A percentile compares a stretch with the other conserved stretches of the same genome.
These are phyloP conservation scores for Brassica carinata DNA, from an alignment of 345 rosid genomes.

Conservation along the genomic window DNA sequence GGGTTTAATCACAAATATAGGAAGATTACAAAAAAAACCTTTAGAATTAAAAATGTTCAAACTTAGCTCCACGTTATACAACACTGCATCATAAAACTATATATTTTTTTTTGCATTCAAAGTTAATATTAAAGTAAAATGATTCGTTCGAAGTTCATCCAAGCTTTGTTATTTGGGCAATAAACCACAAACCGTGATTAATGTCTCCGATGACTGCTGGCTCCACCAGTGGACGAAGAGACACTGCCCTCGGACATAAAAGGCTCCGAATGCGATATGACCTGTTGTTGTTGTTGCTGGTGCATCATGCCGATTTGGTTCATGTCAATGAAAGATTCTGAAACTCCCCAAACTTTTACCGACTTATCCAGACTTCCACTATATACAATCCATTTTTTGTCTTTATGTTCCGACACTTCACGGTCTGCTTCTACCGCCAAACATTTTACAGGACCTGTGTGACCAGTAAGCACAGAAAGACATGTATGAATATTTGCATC, in stretches of 20 bases:
- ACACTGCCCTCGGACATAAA: constrained; percentile 43
- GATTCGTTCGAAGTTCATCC: not conserved
- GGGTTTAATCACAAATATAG: constrained; percentile 5
- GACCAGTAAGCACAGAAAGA: constrained; percentile 85
- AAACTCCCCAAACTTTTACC: constrained; percentile 90
- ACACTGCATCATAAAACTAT: constrained; percentile 12
- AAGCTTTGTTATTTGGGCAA: not conserved
- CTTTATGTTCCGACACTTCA: constrained; percentile 46
- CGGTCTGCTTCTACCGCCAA: constrained; percentile 74
- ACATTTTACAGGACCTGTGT: constrained; percentile 89
- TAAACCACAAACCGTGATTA: constrained; percentile 23
- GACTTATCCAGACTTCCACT: constrained; percentile 96
- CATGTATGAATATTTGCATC: constrained; percentile 74
- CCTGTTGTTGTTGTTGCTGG: constrained; percentile 40
- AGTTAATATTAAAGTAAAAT: not conserved
- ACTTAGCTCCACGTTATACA: constrained; percentile 29
- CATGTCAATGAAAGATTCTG: constrained; percentile 58
- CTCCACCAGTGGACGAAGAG: constrained; percentile 40
- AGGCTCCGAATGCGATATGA: constrained; percentile 40
- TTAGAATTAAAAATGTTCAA: not conserved
- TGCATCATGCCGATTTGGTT: constrained; percentile 48
- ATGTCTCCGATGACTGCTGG: constrained; percentile 41
- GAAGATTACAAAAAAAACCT: constrained; percentile 20
- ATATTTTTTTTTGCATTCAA: not conserved
- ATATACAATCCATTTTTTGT: constrained; percentile 71